A percentile compares a stretch with the other conserved stretches of the same genome.
Evolutionary conservation across 108 stramenopile species (phyloP).

Genomic region (Tribonema minus): DNA sequence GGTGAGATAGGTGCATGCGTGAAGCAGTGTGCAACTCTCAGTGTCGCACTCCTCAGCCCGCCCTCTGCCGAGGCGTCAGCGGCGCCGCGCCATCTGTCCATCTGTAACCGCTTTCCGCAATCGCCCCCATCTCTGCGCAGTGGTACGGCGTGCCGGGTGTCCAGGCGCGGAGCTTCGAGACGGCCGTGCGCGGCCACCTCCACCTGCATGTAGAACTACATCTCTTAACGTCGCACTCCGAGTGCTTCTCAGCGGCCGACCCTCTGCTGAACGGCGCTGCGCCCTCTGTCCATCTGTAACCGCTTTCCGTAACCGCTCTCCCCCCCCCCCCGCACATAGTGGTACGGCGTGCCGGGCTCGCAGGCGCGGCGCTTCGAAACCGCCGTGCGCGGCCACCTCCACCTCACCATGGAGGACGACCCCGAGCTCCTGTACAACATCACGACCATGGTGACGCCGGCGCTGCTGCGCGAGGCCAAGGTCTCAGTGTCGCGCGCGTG

Average conservation of each 20-base stretch:
- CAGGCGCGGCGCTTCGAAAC: slow-evolving; percentile 65
- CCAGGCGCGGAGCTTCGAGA: slow-evolving; percentile 67
- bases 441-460: slow-evolving; percentile 85
- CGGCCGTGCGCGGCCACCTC: slow-evolving; percentile 59
- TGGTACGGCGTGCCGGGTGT: slow-evolving; percentile 56
- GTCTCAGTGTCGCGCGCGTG: not conserved
- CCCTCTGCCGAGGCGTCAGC: not conserved
- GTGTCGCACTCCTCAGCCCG: too few relatives aligned
- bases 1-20: not conserved
- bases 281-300: too few relatives aligned
- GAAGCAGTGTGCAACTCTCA: too few relatives aligned
- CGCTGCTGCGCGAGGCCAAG: slow-evolving; percentile 73
- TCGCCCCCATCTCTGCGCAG: too few relatives aligned
- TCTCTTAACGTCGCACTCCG: too few relatives aligned
- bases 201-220: slow-evolving; percentile 69
- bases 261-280: too few relatives aligned
- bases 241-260: not conserved
- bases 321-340: too few relatives aligned
- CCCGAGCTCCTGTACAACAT: slow-evolving; percentile 62
- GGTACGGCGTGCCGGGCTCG: slow-evolving; percentile 56
- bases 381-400: slow-evolving; percentile 62
- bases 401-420: slow-evolving; percentile 63
- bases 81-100: too few relatives aligned
- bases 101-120: too few relatives aligned
- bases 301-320: too few relatives aligned